Percentiles rank a stretch among this genome's conserved stretches.
Evolutionary conservation across 2,329 filamentous ascomycete species (phyloP).

Genomic region (Diaporthe amygdali): DNA sequence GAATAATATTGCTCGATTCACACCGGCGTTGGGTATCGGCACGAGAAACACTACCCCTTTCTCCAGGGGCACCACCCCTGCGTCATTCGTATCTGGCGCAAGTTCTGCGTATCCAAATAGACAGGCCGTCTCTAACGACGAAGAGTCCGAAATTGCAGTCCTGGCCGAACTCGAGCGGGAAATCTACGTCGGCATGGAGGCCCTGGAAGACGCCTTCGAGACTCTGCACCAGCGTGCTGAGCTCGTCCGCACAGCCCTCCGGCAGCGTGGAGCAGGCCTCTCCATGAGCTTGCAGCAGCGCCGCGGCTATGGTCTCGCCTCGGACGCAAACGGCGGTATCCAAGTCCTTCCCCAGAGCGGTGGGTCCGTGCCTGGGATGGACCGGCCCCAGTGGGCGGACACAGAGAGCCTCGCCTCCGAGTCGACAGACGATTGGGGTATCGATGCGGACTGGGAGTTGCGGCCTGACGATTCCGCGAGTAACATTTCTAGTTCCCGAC

Average conservation of each 20-base stretch:
- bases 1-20: conserved; percentile 39
- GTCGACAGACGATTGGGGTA: conserved; percentile 55
- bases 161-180: conserved; percentile 91
- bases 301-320: conserved; percentile 37
- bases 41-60: conserved; percentile 55
- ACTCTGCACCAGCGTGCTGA: conserved; percentile 87
- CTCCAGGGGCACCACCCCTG: conserved; percentile 59
- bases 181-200: conserved; percentile 94
- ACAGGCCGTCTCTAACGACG: conserved; percentile 81
- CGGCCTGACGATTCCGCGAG: conserved; percentile 82
- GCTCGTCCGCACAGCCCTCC: conserved; percentile 75
- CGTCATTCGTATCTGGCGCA: conserved; percentile 44
- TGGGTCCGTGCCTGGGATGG: conserved; percentile 47
- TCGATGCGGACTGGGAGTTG: conserved; percentile 62
- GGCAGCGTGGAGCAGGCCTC: conserved; percentile 82
- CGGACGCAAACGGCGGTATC: conserved; percentile 44
- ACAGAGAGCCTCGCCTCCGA: conserved; percentile 54
- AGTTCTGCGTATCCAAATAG: conserved; percentile 53
- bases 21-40: conserved; percentile 42
- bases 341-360: conserved; percentile 60
- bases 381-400: conserved; percentile 52
- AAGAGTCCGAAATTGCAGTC: conserved; percentile 90
- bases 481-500: conserved; percentile 76
- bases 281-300: conserved; percentile 67
- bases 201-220: conserved; percentile 92